Evolutionary conservation across 31 red algal genomes (phyloP), one percentile per base, ranked within the genome.

Genomic region (Asparagopsis taxiformis): DNA sequence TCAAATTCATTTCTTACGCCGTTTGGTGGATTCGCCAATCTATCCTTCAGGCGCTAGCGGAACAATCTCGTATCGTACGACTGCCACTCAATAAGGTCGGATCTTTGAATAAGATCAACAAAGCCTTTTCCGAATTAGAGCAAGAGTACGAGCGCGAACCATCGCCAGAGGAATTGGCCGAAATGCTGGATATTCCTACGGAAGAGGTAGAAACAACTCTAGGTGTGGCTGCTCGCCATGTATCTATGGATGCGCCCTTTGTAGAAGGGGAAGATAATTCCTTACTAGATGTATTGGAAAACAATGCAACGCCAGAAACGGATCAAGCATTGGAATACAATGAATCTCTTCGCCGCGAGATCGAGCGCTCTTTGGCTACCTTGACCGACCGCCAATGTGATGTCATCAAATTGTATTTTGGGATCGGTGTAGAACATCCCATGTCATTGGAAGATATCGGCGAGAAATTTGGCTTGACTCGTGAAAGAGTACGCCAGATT

Each of bases 11-110:
- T 26, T 94, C 95, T 11, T 98, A 98, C 68, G 95, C 90, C 0
- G 74, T 90, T 9, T 98, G 91, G 90, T 98, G 95, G 95, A 86
- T 98, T 53, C 56, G 79, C 9, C 82, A 86, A 48, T n/a, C 82
- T 21, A 64, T 86, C 24, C 43, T 38, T 10, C 68, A 66, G 0
- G 89, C 95, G 21, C 41, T 98, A 21, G 56, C 87, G 1, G 95
- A 98, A 41, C 66, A 79, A 24, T 69, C 68, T 3, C 67, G 82
- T 20, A 38, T 55, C 19, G 82, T 98, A 51, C 91, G 95, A 25
- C 55, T 98, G 3, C 95, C 95, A 1, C 61, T 90, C 1, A 75
- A 98, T 60, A 63, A 72, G 49, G 62, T 61, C 3, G 82, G 72
- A 36, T 43, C 70, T 48, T 37, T 63, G 2, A 75, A 55, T 31